phyloP scores from a whole-genome alignment of 495 filamentous ascomycete species.

The Penicillium malachiteum region DNA sequence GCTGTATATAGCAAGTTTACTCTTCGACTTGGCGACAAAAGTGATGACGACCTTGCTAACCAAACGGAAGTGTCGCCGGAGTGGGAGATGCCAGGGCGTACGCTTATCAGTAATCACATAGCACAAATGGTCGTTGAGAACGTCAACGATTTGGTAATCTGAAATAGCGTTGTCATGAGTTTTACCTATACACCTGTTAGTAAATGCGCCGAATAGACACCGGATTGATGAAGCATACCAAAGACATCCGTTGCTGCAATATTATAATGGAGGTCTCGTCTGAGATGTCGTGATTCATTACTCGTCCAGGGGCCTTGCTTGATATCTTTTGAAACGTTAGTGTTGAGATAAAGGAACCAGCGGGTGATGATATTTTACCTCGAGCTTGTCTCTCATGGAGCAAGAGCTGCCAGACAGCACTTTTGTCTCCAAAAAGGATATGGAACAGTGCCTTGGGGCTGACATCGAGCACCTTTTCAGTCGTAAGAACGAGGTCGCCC shows the following conservation, averaged over 20 bases:
- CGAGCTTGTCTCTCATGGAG: constrained; percentile 82
- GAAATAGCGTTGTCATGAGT: constrained; percentile 57
- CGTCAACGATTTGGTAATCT: constrained; percentile 87
- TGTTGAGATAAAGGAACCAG: neutral
- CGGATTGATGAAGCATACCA: constrained; percentile 39
- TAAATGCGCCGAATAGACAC: neutral
- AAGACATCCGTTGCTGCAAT: constrained; percentile 67
- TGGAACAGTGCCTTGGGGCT: constrained; percentile 94
- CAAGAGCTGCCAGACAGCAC: constrained; percentile 86
- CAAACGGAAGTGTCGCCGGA: constrained; percentile 74
- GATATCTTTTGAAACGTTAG: constrained; percentile 46
- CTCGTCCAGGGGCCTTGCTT: constrained; percentile 84
- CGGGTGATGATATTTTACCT: constrained; percentile 35
- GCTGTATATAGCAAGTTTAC: constrained; percentile 85
- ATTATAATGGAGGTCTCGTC: constrained; percentile 76
- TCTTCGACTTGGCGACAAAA: constrained; percentile 84
- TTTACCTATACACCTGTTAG: constrained; percentile 31
- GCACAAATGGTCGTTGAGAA: constrained; percentile 91
- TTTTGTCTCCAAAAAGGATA: constrained; percentile 92
- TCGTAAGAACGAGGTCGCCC: constrained; percentile 66
- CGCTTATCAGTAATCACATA: constrained; percentile 90
- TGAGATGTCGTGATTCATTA: constrained; percentile 64
- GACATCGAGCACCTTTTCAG: constrained; percentile 79
- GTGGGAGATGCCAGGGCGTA: constrained; percentile 87
- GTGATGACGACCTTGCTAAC: constrained; percentile 93